These are phyloP conservation scores for Protomyces pachydermus DNA, from an alignment of 1,139 yeast species.

Conservation along the genomic window DNA sequence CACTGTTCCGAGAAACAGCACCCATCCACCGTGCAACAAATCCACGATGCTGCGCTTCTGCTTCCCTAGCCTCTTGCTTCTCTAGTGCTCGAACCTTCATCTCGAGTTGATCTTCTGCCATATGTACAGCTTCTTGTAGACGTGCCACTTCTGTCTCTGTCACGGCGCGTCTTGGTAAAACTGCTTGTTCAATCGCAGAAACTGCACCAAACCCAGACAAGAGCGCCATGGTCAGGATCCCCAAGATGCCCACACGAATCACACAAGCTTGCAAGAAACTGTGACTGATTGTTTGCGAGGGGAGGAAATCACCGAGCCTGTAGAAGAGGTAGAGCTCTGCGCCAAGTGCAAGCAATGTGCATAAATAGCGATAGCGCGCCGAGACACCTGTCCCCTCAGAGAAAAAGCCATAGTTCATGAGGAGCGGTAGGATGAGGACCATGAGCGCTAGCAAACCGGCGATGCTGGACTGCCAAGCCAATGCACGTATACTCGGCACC, in stretches of 20 bases:
- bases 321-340: conserved; percentile 39
- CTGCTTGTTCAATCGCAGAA: conserved; percentile 52
- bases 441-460: conserved; percentile 37
- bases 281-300: conserved; percentile 29
- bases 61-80: conserved; percentile 29
- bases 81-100: conserved; percentile 32
- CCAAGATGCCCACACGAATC: conserved; percentile 62
- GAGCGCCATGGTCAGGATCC: conserved; percentile 65
- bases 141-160: conserved; percentile 40
- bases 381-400: conserved; percentile 32
- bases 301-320: conserved; percentile 39
- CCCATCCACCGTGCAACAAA: conserved; percentile 36
- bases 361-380: conserved; percentile 29
- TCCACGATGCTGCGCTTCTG: conserved; percentile 22
- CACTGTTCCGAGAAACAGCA: conserved; percentile 21
- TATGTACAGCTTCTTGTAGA: conserved; percentile 39
- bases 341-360: conserved; percentile 33
- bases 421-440: conserved; percentile 40
- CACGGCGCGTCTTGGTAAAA: conserved; percentile 36
- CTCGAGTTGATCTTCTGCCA: conserved; percentile 40
- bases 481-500: conserved; percentile 8
- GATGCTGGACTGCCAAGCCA: conserved; percentile 41
- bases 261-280: conserved; percentile 41
- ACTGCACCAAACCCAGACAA: conserved; percentile 72
- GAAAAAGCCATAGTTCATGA: conserved; percentile 36